Conservation (phyloP, 2,329 filamentous ascomycete genomes). For the Colletotrichum nymphaeae region DNA sequence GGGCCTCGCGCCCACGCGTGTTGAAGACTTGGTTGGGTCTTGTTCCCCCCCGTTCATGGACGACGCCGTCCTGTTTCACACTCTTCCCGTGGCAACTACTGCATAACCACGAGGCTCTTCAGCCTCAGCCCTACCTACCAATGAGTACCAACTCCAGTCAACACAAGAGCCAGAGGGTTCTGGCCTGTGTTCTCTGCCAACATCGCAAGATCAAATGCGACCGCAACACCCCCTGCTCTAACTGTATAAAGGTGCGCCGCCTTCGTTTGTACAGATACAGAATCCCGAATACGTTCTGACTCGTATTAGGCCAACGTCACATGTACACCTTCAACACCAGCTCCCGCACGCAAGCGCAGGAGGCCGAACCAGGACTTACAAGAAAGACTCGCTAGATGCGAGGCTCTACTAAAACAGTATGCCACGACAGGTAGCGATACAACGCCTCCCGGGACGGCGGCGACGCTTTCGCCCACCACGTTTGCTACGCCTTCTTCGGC, state of each 20-base stretch:
- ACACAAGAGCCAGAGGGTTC: conserved; percentile 56
- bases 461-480: conserved; percentile 7
- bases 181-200: conserved; percentile 69
- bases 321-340: conserved; percentile 70
- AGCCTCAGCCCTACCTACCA: conserved; percentile 26
- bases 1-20: conserved; percentile 31
- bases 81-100: conserved; percentile 8
- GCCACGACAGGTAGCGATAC: conserved; percentile 47
- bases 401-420: conserved; percentile 69
- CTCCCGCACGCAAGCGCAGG: conserved; percentile 68
- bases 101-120: conserved; percentile 13
- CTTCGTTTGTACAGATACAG: neutral
- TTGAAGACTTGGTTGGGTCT: conserved; percentile 11
- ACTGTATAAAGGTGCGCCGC: conserved; percentile 66
- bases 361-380: conserved; percentile 72
- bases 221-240: conserved; percentile 68
- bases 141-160: conserved; percentile 30
- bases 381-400: conserved; percentile 68
- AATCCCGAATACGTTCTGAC: conserved; percentile 18
- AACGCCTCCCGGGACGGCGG: conserved; percentile 37
- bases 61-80: conserved; percentile 21
- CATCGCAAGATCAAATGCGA: conserved; percentile 74
- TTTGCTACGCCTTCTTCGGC: conserved; percentile 26
- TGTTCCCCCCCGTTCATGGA: conserved; percentile 22
- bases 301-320: conserved; percentile 64